Evolutionary conservation across 2,329 filamentous ascomycete species (phyloP), one percentile per base, ranked within the genome.

Genomic region (Penicillium sp.): DNA sequence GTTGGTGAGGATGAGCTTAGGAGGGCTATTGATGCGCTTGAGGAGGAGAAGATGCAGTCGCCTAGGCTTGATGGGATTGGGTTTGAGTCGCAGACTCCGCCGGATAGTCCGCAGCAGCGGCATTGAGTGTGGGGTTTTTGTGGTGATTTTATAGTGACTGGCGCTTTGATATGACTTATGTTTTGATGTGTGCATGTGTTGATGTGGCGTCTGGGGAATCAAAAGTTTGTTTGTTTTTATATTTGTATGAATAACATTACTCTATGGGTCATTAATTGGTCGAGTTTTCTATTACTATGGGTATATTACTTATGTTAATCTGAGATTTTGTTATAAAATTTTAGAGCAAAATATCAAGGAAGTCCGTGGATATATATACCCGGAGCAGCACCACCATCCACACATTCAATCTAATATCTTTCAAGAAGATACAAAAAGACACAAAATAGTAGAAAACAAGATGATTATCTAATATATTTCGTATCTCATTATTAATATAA

Each of bases 1-100:
- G 84, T 97, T 39, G 85, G 87, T 4, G 84, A 88, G 61, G 85
- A 89, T 66, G 89, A 93, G 70, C 80, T 93, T 44, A 79, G 82
- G n/a, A 84, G 84, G 57, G 93, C 91, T 0, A 78, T 97, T 65
- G 83, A 84, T 47, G 90, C 91, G 6, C 74, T 97, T 69, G 73
- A 78, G 13, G 42, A 44, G 35, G 41, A 53, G 25, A 39, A 47
- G 8, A 42, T 47, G 10, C 31, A 39, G 41, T 35, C 29, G 29
- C 31, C 29, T 33, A 15, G 1, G 1, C 21, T 33, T 27, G 39
- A 29, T 9, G 50, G 41, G 6, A 9, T 12, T 19, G 2, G n/a
- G 7, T 41, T 49, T 9, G 44, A 35, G 1, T 55, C 35, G 10
- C 5, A 21, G 35, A 31, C 27, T 7, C 31, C 17, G 43, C 43